phyloP scores from a whole-genome alignment of 345 rosid genomes.

The Triadica sebifera region DNA sequence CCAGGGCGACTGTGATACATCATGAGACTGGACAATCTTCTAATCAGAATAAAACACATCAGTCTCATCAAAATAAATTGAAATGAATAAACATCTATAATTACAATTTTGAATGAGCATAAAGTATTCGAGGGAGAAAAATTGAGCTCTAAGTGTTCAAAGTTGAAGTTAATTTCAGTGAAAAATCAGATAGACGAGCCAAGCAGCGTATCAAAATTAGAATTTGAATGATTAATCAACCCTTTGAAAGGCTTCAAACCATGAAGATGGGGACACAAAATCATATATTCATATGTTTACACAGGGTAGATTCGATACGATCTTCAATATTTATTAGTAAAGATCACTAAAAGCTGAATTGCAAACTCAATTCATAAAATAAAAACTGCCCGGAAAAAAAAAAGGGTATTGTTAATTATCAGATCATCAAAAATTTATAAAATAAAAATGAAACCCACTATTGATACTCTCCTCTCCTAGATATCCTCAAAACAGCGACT shows the following conservation, averaged over 20 bases:
- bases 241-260: neutral
- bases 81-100: too few relatives aligned
- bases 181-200: neutral
- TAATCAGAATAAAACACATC: slow-evolving; percentile 31
- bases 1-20: slow-evolving; percentile 72
- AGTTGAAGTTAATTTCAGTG: neutral
- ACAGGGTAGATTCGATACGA: neutral
- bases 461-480: neutral
- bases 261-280: neutral
- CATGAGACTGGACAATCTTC: slow-evolving; percentile 51
- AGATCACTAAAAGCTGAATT: too few relatives aligned
- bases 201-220: neutral
- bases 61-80: slow-evolving; percentile 16
- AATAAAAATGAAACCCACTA: neutral
- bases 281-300: slow-evolving; percentile 3
- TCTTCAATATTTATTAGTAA: too few relatives aligned
- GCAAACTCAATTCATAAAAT: too few relatives aligned
- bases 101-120: neutral
- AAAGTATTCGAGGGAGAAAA: neutral
- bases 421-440: neutral
- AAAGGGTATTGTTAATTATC: neutral
- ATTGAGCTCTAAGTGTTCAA: neutral
- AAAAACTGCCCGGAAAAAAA: neutral
- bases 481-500: too few relatives aligned
- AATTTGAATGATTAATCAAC: neutral